These are phyloP conservation scores for Suhomyces choctaworum DNA, from an alignment of 1,139 yeast species.

Conservation along the genomic window DNA sequence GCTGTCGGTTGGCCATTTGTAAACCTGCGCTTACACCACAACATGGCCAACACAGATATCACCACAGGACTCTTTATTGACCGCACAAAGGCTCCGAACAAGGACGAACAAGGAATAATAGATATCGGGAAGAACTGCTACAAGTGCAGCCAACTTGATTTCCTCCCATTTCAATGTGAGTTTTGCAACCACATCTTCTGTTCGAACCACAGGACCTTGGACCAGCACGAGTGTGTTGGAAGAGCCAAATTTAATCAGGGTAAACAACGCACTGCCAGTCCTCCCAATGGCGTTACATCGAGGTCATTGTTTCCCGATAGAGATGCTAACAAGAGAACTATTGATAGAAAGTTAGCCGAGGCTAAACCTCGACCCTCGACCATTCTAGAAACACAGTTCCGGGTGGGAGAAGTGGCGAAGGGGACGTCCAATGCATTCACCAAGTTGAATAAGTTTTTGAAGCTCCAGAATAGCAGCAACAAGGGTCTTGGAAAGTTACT, in stretches of 20 bases:
- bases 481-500: constrained; percentile 15
- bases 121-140: constrained; percentile 71
- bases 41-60: constrained; percentile 11
- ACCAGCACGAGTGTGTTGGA: constrained; percentile 47
- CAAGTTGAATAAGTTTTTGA: constrained; percentile 49
- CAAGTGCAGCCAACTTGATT: constrained; percentile 64
- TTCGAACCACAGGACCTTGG: constrained; percentile 53
- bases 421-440: constrained; percentile 38
- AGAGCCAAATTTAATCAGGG: constrained; percentile 14
- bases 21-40: neutral
- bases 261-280: neutral
- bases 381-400: constrained; percentile 25
- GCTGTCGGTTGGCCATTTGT: neutral
- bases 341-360: constrained; percentile 39
- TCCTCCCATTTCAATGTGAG: constrained; percentile 66
- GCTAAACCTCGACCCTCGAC: constrained; percentile 28
- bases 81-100: constrained; percentile 12
- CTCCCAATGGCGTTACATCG: constrained; percentile 28
- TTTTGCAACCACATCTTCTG: constrained; percentile 59
- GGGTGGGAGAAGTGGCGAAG: constrained; percentile 33
- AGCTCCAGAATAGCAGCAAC: constrained; percentile 24
- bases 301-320: constrained; percentile 60
- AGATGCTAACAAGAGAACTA: constrained; percentile 35
- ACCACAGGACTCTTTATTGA: constrained; percentile 15
- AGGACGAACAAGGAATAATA: constrained; percentile 47